These are phyloP conservation scores for Aspergillus saccharolyticus DNA, from an alignment of 495 filamentous ascomycete species.

Conservation along the genomic window DNA sequence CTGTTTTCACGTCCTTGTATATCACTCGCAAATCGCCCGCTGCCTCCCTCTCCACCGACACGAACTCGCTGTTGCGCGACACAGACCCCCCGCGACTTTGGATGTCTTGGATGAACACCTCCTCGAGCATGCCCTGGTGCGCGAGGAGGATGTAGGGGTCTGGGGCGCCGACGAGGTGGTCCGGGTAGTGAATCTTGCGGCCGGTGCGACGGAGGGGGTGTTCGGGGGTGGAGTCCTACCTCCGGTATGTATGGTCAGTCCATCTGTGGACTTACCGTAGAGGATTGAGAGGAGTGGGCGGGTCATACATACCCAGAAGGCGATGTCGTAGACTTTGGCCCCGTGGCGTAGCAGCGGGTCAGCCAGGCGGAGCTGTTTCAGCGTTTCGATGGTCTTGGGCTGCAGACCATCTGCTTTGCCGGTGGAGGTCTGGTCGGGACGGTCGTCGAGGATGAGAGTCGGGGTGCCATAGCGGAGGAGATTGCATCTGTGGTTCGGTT, in stretches of 20 bases:
- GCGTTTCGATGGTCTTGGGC: slow-evolving; percentile 70
- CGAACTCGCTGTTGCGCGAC: slow-evolving; percentile 51
- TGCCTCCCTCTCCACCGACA: slow-evolving; percentile 15
- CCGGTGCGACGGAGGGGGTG: slow-evolving; percentile 55
- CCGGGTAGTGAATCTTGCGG: slow-evolving; percentile 66
- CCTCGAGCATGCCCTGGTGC: slow-evolving; percentile 72
- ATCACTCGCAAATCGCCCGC: slow-evolving; percentile 17
- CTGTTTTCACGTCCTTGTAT: slow-evolving; percentile 21
- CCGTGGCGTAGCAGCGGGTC: slow-evolving; percentile 56
- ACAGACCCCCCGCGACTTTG: slow-evolving; percentile 52
- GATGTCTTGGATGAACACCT: slow-evolving; percentile 60
- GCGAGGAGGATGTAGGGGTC: slow-evolving; percentile 69
- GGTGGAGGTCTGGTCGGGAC: slow-evolving; percentile 60
- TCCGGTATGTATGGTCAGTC: neutral
- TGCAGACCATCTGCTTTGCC: slow-evolving; percentile 77
- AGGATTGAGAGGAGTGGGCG: no score
- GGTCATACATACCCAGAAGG: slow-evolving; percentile 61
- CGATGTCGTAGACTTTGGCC: slow-evolving; percentile 64
- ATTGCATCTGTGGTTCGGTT: slow-evolving; percentile 43
- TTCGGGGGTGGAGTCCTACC: slow-evolving; percentile 54
- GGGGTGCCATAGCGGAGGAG: slow-evolving; percentile 64
- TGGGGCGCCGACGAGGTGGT: slow-evolving; percentile 61
- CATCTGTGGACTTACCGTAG: no score
- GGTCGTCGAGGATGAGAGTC: slow-evolving; percentile 67
- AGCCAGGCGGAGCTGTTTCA: slow-evolving; percentile 64